phyloP scores from a whole-genome alignment of 2,329 filamentous ascomycete species.

The Hymenoscyphus infarciens region DNA sequence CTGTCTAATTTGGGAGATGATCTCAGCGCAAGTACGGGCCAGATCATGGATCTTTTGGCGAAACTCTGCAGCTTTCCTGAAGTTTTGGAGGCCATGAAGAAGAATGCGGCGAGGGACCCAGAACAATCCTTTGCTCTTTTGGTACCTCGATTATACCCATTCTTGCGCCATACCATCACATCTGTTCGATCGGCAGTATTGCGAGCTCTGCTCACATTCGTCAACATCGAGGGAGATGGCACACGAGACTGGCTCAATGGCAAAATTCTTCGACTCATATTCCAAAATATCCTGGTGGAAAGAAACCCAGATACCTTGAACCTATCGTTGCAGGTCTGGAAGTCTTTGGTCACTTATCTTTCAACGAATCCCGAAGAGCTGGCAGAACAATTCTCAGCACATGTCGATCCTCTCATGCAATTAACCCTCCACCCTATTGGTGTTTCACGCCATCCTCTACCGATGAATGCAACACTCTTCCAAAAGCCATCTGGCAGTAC shows the following conservation, averaged over 20 bases:
- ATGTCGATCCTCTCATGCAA: constrained; percentile 77
- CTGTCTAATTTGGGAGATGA: constrained; percentile 96
- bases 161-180: constrained; percentile 94
- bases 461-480: constrained; percentile 87
- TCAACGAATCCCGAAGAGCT: constrained; percentile 60
- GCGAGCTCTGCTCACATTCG: constrained; percentile 87
- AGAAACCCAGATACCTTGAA: constrained; percentile 78
- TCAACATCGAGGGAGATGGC: constrained; percentile 74
- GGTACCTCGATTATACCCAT: constrained; percentile 91
- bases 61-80: constrained; percentile 93
- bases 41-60: constrained; percentile 96
- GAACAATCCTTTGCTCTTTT: constrained; percentile 88
- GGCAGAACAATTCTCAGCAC: constrained; percentile 67
- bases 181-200: constrained; percentile 91
- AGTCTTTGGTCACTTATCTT: constrained; percentile 68
- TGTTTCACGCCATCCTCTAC: constrained; percentile 82
- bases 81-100: constrained; percentile 90
- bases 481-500: constrained; percentile 89
- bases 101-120: constrained; percentile 75
- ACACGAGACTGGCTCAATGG: constrained; percentile 91
- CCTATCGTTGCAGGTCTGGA: constrained; percentile 84
- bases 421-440: constrained; percentile 89
- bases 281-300: constrained; percentile 94
- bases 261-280: constrained; percentile 81
- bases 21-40: constrained; percentile 92